Evolutionary conservation across 192 early-diverging fungal species (phyloP).

Genomic region (Phycomyces nitens): DNA sequence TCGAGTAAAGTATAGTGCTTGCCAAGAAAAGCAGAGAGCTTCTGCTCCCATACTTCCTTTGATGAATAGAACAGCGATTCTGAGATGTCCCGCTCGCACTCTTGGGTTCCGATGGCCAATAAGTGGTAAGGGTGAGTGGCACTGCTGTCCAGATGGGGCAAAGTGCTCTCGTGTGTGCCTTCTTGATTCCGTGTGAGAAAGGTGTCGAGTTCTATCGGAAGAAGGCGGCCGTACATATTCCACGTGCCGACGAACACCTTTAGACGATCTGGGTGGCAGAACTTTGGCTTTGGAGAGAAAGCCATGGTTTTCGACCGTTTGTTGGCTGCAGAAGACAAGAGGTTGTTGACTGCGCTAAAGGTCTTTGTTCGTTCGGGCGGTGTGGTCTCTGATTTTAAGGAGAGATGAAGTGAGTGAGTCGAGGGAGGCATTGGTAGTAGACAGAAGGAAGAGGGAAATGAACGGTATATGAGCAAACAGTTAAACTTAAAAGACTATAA

Average conservation of each 20-base stretch:
- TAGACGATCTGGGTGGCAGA: slow-evolving; percentile 24
- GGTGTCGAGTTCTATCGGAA: slow-evolving; percentile 33
- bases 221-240: slow-evolving; percentile 51
- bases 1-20: slow-evolving; percentile 41
- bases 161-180: not conserved
- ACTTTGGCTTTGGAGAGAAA: not conserved
- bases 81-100: slow-evolving; percentile 52
- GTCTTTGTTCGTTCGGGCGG: not conserved
- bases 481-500: too few relatives aligned
- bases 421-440: not conserved
- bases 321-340: not conserved
- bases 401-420: not conserved
- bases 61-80: slow-evolving; percentile 49
- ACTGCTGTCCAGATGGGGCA: slow-evolving; percentile 6
- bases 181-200: slow-evolving; percentile 30
- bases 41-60: slow-evolving; percentile 45
- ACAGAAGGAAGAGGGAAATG: not conserved
- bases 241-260: slow-evolving; percentile 57
- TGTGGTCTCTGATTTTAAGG: not conserved
- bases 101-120: slow-evolving; percentile 52
- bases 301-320: not conserved
- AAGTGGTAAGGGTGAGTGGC: slow-evolving; percentile 44
- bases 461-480: too few relatives aligned
- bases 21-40: slow-evolving; percentile 34
- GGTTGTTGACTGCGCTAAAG: not conserved